These are phyloP conservation scores for Ceratocystis lukuohia DNA, from an alignment of 2,329 filamentous ascomycete genomes.

Conservation along the genomic window DNA sequence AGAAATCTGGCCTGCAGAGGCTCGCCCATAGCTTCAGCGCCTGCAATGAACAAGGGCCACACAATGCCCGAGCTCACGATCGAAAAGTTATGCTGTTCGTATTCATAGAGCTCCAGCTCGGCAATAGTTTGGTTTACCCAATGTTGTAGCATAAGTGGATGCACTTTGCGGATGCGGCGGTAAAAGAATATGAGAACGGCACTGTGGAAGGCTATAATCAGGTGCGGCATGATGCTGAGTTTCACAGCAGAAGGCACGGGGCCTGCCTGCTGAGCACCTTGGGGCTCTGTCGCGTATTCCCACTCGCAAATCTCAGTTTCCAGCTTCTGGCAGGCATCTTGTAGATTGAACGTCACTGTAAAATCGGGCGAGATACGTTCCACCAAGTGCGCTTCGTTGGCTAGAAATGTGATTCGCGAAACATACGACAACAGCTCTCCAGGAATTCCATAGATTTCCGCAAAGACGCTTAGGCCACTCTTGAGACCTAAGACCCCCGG, in stretches of 20 bases:
- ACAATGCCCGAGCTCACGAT: constrained; percentile 15
- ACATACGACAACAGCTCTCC: constrained; percentile 31
- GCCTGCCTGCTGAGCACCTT: constrained; percentile 5
- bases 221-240: constrained; percentile 18
- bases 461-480: constrained; percentile 29
- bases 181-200: constrained; percentile 35
- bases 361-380: constrained; percentile 20
- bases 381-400: constrained; percentile 28
- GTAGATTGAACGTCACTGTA: constrained; percentile 25
- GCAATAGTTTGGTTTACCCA: constrained; percentile 12
- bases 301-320: constrained; percentile 11
- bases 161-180: constrained; percentile 26
- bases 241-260: background rate
- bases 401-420: constrained; percentile 31
- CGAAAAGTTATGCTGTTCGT: constrained; percentile 13
- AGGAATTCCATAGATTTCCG: constrained; percentile 33
- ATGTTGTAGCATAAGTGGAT: constrained; percentile 16
- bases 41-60: constrained; percentile 19
- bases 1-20: constrained; percentile 7
- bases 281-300: constrained; percentile 19
- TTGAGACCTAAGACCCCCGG: background rate
- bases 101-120: constrained; percentile 13
- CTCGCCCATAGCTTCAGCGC: constrained; percentile 18
- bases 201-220: constrained; percentile 31
- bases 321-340: constrained; percentile 23